Base-by-base conservation (phyloP, 108 stramenopile species). In the Parmales sp. region DNA sequence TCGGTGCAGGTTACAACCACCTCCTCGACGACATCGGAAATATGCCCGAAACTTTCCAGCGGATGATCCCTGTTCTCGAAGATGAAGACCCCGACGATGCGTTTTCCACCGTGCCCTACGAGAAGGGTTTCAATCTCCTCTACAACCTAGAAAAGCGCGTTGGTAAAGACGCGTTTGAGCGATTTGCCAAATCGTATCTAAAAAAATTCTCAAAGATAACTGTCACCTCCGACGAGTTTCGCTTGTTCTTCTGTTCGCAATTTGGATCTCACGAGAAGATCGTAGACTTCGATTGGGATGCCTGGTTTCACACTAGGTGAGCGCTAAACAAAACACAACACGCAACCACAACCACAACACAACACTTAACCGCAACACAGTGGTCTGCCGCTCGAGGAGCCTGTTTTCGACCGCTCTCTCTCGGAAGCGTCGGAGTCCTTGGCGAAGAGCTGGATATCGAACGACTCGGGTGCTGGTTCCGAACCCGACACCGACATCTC, bases 51-150 rank as follows among this genome's bases (percentile, higher is more conserved):
- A 65, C 80, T 48, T 84, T 90, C 65, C 92, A 92, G 2, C 72
- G 64, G 28, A 64, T 97, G 23, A 82, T 95, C 20, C 88, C 87
- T 8, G 71, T 81, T 22, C 70, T 91, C 71, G 90, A 83, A 5
- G 95, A 91, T 45, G 75, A 69, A 1, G 98, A 99, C 76, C 98
- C 98, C 5, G 98, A 99, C 78, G 94, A 97, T 51, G 90, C 91
- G 49, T 99, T 93, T 69, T 88, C 87, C 13, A 73, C 75, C 13
- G 85, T 90, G 0, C 84, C 89, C 3, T 94, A 91, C 65, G 89
- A 93, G 76, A 90, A 89, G 76, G 91, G 86, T 63, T 96, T 81
- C 76, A 82, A 87, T 22, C 82, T 99, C 0, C 65, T 97, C 19
- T 74, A 85, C 34, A 82, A 84, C 31, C 74, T 99, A 44, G 95